A percentile compares a stretch with the other conserved stretches of the same genome.
These are phyloP conservation scores for Ganoderma lucidum DNA, from an alignment of 1,284 basidiomycete genomes.

Conservation along the genomic window DNA sequence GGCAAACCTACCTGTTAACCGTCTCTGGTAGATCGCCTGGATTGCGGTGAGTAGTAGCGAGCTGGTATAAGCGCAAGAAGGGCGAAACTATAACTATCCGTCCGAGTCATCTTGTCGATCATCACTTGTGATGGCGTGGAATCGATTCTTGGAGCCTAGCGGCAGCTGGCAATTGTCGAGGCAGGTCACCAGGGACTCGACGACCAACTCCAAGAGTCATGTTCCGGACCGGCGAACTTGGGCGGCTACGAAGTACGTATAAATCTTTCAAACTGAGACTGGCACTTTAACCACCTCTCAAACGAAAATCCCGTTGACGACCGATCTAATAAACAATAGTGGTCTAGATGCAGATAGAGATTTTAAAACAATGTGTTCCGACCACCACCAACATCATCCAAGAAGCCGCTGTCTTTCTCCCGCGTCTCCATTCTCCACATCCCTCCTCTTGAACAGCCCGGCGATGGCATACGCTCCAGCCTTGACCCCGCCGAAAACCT, in stretches of 20 bases:
- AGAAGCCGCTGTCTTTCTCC: constrained; percentile 34
- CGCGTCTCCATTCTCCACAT: constrained; percentile 17
- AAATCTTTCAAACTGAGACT: neutral
- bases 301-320: neutral
- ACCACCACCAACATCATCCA: constrained; percentile 21
- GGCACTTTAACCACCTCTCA: neutral
- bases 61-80: neutral
- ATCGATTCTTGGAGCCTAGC: neutral
- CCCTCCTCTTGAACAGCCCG: constrained; percentile 17
- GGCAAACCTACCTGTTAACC: neutral
- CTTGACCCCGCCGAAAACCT: constrained; percentile 30
- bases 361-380: neutral
- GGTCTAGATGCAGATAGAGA: neutral
- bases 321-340: neutral
- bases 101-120: neutral
- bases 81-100: neutral
- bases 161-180: too few species aligned
- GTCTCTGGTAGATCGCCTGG: neutral
- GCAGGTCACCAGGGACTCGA: neutral
- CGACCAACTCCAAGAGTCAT: too few species aligned
- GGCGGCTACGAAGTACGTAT: neutral
- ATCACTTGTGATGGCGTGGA: neutral
- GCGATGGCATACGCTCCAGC: constrained; percentile 11
- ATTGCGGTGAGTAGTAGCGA: neutral
- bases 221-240: neutral